Base-by-base conservation (phyloP, 306 rosid genomes). In the Gleditsia sinensis region DNA sequence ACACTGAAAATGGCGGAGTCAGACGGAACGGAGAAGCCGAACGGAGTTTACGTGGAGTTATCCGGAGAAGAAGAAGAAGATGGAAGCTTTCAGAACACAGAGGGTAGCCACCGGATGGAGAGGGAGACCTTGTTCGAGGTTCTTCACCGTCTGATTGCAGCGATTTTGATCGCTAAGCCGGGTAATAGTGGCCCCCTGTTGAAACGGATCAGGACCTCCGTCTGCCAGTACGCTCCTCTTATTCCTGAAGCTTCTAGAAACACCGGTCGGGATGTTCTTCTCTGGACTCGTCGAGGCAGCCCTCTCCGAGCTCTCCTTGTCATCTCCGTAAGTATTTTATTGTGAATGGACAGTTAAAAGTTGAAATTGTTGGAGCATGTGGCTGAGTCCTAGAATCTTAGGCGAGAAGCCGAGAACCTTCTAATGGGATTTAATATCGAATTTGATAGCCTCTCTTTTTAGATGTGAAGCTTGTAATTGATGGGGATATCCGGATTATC, bases 271-370 rank as follows among this genome's bases (percentile, higher is more conserved):
- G 77, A 82, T 33, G 67, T 94, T 65, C 69, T 80, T 37, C 59
- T 27, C 56, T 94, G 98, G 97, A 81, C 97, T 83, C 93, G 93
- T 9, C 82, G 86, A 49, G 97, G 97, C 20, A 79, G 85, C 68
- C 89, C 87, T 56, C 75, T 94, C 75, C 91, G 98, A 12, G 88
- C 96, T 0, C 81, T 94, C 39, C 82, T 94, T 56, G 96, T 91
- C 63, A 82, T 94, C 61, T 88, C 97, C 17, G 97, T 94, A 59
- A 89, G 96, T 87, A 19, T 21, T 62, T 14, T 37, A 19, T 21
- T 9, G 9, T 9, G 0, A 14, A n/a, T n/a, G n/a, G n/a, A n/a
- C n/a, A n/a, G n/a, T n/a, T n/a, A n/a, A n/a, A n/a, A n/a, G n/a
- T n/a, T n/a, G n/a, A n/a, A n/a, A n/a, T n/a, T n/a, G n/a, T n/a